phyloP scores from a whole-genome alignment of 805 yeast genomes.

The Geotrichum ghanense region DNA sequence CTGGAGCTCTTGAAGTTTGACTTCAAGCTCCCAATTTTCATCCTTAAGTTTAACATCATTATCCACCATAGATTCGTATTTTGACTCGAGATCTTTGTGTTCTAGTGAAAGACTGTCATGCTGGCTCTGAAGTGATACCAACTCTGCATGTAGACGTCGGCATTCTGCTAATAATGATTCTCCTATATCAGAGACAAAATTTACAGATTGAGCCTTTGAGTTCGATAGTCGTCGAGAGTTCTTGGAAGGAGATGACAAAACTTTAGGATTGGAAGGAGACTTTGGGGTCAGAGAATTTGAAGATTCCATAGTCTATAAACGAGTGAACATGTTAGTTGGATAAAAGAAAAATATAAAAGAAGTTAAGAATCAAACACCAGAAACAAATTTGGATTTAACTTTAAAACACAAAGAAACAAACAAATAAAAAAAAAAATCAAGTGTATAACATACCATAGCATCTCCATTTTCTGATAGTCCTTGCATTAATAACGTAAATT shows the following conservation, averaged over 20 bases:
- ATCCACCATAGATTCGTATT: slow-evolving; percentile 12
- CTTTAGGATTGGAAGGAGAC: neutral
- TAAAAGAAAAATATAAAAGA: too few relatives aligned
- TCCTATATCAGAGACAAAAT: slow-evolving; percentile 24
- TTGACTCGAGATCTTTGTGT: slow-evolving; percentile 11
- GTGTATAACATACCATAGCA: neutral
- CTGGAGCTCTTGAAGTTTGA: slow-evolving; percentile 22
- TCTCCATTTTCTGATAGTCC: neutral
- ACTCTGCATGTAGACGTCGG: slow-evolving; percentile 19
- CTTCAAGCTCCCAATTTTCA: slow-evolving; percentile 29
- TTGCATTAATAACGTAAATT: neutral
- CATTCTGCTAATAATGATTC: slow-evolving; percentile 24
- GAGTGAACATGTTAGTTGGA: neutral
- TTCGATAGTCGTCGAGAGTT: neutral
- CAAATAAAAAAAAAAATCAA: neutral
- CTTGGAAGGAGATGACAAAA: neutral
- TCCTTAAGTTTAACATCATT: slow-evolving; percentile 19
- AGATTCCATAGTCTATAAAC: neutral
- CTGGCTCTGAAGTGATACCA: slow-evolving; percentile 4
- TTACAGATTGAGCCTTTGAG: neutral
- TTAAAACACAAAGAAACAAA: too few relatives aligned
- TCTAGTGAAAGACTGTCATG: neutral
- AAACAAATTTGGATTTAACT: neutral
- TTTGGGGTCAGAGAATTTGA: neutral
- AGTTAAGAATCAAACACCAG: neutral